Evolutionary conservation across 495 filamentous ascomycete species (phyloP), one percentile per base, ranked within the genome.

Genomic region (Cairneyella variabilis): DNA sequence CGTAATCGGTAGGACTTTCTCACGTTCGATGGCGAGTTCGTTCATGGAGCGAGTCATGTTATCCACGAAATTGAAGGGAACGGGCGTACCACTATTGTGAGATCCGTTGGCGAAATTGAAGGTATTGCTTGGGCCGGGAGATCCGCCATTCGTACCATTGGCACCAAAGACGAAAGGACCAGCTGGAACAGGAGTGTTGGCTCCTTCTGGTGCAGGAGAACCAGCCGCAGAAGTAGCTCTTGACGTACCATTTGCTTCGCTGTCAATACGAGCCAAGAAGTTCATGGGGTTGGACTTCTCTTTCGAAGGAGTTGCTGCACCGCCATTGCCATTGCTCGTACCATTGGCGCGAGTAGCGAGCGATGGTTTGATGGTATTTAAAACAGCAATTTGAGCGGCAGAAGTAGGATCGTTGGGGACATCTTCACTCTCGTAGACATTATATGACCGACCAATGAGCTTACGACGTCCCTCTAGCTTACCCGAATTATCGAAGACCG

Each of bases 331-430:
- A 53, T 53, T 52, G 1, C 50, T 23, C 10, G 56, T 51, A 0
- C 58, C 64, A 34, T 49, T 52, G 18, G 56, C 38, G 50, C 48
- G 62, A 3, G 47, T 60, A 17, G 81, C 67, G 18, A 79, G 72
- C 3, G 74, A 61, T 6, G 88, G 86, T 40, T 85, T 85, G 56
- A 87, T 83, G 16, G 78, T 74, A 5, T 77, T 77, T 17, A 91
- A 68, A 20, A 97, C 84, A 18, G 85, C 84, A 0, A 85, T 75
- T 72, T 98, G 95, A 2, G 95, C 93, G 6, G 83, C 73, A 2
- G 92, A 97, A 7, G 79, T 69, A 2, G 95, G 93, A 64, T 98
- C 93, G 64, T 97, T 95, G 0, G 89, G 85, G 8, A 85, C 76
- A 17, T 89, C 87, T 16, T 70, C 73, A n/a, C n/a, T n/a, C 53